Conservation (phyloP, 2,329 filamentous ascomycete genomes). For the Alternaria triticina region DNA sequence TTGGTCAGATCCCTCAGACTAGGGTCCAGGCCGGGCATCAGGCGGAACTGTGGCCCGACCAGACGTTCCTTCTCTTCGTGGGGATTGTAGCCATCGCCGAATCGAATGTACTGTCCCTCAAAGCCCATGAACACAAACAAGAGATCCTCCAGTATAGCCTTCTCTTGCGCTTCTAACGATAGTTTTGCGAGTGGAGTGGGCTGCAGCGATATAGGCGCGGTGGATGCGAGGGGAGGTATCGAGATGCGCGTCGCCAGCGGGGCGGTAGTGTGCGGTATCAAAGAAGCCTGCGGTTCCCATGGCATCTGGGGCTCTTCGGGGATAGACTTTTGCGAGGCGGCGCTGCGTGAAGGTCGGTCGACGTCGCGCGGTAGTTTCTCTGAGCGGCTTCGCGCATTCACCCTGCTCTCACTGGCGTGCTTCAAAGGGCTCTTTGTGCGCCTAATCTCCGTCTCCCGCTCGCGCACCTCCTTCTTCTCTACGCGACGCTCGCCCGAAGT, state of each 20-base stretch:
- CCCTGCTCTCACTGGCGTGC: slow-evolving; percentile 40
- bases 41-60: slow-evolving; percentile 79
- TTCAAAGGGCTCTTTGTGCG: slow-evolving; percentile 48
- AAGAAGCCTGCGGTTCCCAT: slow-evolving; percentile 82
- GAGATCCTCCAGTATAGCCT: slow-evolving; percentile 85
- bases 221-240: slow-evolving; percentile 65
- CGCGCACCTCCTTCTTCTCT: slow-evolving; percentile 45
- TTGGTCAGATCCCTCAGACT: slow-evolving; percentile 85
- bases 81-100: slow-evolving; percentile 81
- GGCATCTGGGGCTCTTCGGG: slow-evolving; percentile 45
- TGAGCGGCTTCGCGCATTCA: slow-evolving; percentile 39
- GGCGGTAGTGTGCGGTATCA: slow-evolving; percentile 72
- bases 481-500: slow-evolving; percentile 38
- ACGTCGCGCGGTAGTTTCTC: slow-evolving; percentile 39
- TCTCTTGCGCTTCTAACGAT: slow-evolving; percentile 81
- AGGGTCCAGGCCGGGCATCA: slow-evolving; percentile 84
- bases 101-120: slow-evolving; percentile 96
- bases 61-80: slow-evolving; percentile 85
- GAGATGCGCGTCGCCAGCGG: slow-evolving; percentile 75
- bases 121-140: slow-evolving; percentile 98
- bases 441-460: slow-evolving; percentile 43
- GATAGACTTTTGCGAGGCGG: slow-evolving; percentile 27
- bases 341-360: slow-evolving; percentile 31
- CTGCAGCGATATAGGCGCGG: slow-evolving; percentile 72
- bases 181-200: slow-evolving; percentile 73